These are phyloP conservation scores for Chalciporus pseudorubinellus DNA, from an alignment of 768 basidiomycete genomes.

Conservation along the genomic window DNA sequence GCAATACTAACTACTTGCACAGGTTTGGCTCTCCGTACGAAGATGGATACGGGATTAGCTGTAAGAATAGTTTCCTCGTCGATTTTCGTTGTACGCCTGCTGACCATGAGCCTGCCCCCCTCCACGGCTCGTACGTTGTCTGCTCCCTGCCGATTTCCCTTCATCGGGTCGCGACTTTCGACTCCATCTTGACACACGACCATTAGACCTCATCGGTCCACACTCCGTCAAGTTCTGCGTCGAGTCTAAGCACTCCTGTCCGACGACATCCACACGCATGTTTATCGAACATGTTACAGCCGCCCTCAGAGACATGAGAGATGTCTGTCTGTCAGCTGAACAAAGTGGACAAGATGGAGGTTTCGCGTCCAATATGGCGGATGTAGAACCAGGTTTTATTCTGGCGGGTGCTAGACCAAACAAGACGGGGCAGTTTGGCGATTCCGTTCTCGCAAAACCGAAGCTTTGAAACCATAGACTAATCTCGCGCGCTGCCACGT, in stretches of 20 bases:
- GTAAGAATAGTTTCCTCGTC: constrained; percentile 43
- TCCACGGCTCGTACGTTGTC: neutral
- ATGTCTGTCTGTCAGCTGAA: constrained; percentile 38
- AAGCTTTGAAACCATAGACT: constrained; percentile 11
- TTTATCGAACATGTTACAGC: constrained; percentile 63
- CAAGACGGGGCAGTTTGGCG: neutral
- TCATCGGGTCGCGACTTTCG: neutral
- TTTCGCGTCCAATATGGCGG: neutral
- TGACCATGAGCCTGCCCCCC: neutral
- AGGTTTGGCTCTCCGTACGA: constrained; percentile 79
- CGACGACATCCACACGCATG: constrained; percentile 62
- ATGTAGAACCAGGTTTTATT: neutral
- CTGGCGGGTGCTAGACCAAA: neutral
- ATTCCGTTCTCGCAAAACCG: constrained; percentile 11
- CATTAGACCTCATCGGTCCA: constrained; percentile 75
- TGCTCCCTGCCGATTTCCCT: neutral
- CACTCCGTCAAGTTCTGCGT: constrained; percentile 87
- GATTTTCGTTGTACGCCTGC: neutral
- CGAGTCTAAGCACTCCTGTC: constrained; percentile 78
- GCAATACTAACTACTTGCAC: constrained; percentile 7
- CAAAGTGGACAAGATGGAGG: constrained; percentile 8
- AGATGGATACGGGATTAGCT: constrained; percentile 94
- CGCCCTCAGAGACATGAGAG: constrained; percentile 69
- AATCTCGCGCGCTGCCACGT: neutral
- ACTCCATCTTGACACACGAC: neutral